Evolutionary conservation across 2,329 filamentous ascomycete species (phyloP).

Genomic region (Verticillium klebahnii): DNA sequence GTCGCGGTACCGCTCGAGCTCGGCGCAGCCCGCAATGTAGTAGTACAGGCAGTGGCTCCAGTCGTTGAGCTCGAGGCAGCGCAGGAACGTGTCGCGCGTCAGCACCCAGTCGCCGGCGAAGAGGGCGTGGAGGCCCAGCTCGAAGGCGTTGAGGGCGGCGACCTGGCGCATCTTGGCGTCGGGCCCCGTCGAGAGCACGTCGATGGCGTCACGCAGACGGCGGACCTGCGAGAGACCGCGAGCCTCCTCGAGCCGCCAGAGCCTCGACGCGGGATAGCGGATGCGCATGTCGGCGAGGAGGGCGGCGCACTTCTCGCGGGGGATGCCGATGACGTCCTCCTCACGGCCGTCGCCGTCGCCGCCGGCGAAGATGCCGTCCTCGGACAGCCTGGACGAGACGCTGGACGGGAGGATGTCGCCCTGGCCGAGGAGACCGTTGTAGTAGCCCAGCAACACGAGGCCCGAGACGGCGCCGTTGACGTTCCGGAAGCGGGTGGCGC

Average conservation of each 20-base stretch:
- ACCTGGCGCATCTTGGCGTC: conserved; percentile 82
- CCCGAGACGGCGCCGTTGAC: conserved; percentile 90
- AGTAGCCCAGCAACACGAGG: conserved; percentile 76
- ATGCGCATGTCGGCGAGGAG: conserved; percentile 70
- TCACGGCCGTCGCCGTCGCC: background rate
- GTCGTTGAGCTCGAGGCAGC: conserved; percentile 75
- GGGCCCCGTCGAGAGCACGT: conserved; percentile 54
- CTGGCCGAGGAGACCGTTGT: conserved; percentile 80
- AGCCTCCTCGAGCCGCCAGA: conserved; percentile 89
- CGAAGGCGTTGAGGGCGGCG: conserved; percentile 78
- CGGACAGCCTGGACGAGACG: conserved; percentile 70
- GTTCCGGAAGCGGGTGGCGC: conserved; percentile 78
- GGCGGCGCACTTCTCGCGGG: conserved; percentile 58
- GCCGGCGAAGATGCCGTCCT: background rate
- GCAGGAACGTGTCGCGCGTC: conserved; percentile 69
- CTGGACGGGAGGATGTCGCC: conserved; percentile 79
- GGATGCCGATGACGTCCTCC: conserved; percentile 55
- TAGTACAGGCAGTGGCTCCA: conserved; percentile 91
- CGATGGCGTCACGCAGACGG: conserved; percentile 62
- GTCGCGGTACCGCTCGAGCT: conserved; percentile 77
- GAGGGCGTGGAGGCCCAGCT: conserved; percentile 74
- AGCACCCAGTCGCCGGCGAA: conserved; percentile 72
- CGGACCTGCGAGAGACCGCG: conserved; percentile 66
- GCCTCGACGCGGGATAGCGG: conserved; percentile 73
- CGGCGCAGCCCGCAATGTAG: conserved; percentile 75